These are phyloP conservation scores for Cubamyces lactineus DNA, from an alignment of 768 basidiomycete genomes.

Conservation along the genomic window DNA sequence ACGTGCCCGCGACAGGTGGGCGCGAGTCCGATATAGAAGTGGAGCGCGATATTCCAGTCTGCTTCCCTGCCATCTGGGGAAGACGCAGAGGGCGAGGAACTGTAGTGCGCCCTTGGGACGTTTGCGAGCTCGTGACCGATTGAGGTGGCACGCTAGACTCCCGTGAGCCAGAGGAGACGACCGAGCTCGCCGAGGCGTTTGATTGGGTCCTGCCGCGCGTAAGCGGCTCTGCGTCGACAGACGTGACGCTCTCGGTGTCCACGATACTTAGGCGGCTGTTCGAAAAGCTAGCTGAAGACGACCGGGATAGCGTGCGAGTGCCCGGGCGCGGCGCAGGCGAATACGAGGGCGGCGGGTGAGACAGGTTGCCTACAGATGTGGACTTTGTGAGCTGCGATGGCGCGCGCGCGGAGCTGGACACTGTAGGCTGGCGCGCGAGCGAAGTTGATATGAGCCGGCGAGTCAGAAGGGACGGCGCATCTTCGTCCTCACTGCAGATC, in stretches of 20 bases:
- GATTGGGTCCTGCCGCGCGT: conserved; percentile 19
- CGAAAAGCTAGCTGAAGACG: conserved; percentile 20
- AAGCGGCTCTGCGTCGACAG: neutral
- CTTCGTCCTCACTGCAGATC: conserved; percentile 43
- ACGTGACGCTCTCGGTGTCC: conserved; percentile 15
- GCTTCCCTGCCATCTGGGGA: conserved; percentile 22
- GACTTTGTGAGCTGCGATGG: conserved; percentile 18
- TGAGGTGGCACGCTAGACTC: conserved; percentile 18
- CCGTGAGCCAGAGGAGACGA: conserved; percentile 20
- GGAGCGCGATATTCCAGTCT: conserved; percentile 11
- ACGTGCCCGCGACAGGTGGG: conserved; percentile 5
- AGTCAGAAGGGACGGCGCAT: conserved; percentile 43
- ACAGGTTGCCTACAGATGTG: conserved; percentile 15
- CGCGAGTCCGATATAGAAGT: conserved; percentile 14
- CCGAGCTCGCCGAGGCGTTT: conserved; percentile 21
- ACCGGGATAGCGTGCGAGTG: conserved; percentile 15
- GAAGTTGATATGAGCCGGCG: conserved; percentile 39
- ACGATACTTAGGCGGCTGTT: conserved; percentile 9
- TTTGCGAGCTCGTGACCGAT: conserved; percentile 19
- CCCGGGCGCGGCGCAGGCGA: conserved; percentile 12
- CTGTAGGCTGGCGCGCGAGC: conserved; percentile 32
- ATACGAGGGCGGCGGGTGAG: conserved; percentile 14
- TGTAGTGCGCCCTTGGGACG: conserved; percentile 9
- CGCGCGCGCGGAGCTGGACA: conserved; percentile 15
- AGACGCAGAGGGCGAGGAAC: conserved; percentile 33